Conservation (phyloP, 2,329 filamentous ascomycete genomes). For the Sclerotinia minor region DNA sequence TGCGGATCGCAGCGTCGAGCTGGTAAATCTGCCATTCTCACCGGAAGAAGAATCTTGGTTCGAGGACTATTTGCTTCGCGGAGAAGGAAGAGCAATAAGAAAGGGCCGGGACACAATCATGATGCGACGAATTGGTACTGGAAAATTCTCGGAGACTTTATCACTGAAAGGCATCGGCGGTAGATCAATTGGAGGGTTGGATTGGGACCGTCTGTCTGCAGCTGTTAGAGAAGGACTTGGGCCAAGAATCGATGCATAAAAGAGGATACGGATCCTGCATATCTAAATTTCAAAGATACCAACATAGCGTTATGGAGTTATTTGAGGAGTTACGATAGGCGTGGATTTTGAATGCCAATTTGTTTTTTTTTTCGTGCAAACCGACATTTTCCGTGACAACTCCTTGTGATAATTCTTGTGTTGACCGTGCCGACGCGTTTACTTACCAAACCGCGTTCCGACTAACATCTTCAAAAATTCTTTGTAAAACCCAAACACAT, state of each 20-base stretch:
- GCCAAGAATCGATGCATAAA: slow-evolving; percentile 30
- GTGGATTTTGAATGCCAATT: not conserved
- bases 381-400: not conserved
- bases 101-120: slow-evolving; percentile 72
- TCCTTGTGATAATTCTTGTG: slow-evolving; percentile 8
- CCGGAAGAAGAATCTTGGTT: slow-evolving; percentile 72
- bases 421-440: slow-evolving; percentile 13
- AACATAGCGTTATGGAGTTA: slow-evolving; percentile 26
- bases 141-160: slow-evolving; percentile 54
- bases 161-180: slow-evolving; percentile 45
- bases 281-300: slow-evolving; percentile 24
- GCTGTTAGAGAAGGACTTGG: slow-evolving; percentile 40
- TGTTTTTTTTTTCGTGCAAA: not conserved
- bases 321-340: slow-evolving; percentile 13
- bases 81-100: slow-evolving; percentile 63
- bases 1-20: slow-evolving; percentile 62
- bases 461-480: slow-evolving; percentile 14
- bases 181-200: slow-evolving; percentile 36
- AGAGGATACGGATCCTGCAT: not conserved
- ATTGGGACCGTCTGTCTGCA: slow-evolving; percentile 38
- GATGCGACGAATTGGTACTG: slow-evolving; percentile 70
- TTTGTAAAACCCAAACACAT: not conserved
- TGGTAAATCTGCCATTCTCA: slow-evolving; percentile 73
- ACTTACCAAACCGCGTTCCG: not conserved
- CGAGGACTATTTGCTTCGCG: slow-evolving; percentile 63